Evolutionary conservation across 257 asterid genomes (phyloP), one percentile per base, ranked within the genome.

Genomic region (Nemophila menziesii): DNA sequence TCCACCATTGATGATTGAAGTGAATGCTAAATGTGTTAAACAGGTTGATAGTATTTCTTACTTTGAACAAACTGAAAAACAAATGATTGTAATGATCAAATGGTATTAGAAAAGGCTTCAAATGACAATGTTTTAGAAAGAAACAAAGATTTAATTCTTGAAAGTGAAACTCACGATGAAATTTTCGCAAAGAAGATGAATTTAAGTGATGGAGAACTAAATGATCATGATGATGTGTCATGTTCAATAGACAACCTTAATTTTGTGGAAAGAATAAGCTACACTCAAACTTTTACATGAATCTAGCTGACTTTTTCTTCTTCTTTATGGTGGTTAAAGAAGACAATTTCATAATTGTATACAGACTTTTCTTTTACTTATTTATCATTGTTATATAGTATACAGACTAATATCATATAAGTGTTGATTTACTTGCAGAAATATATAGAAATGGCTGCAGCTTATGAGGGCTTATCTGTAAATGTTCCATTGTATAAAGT

Each of bases 381-480:
- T n/a, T n/a, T n/a, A n/a, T n/a, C n/a, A n/a, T n/a, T n/a, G n/a
- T n/a, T n/a, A n/a, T n/a, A n/a, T n/a, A n/a, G n/a, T n/a, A n/a
- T n/a, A n/a, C n/a, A n/a, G n/a, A n/a, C n/a, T n/a, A n/a, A n/a
- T n/a, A n/a, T n/a, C n/a, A n/a, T n/a, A n/a, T n/a, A n/a, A n/a
- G n/a, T n/a, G n/a, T n/a, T n/a, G 55, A 50, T 60, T 40, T 61
- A 44, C 58, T 57, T 22, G 20, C 87, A 90, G 98, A 90, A 74
- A 80, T 85, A 90, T 33, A 56, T 85, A 5, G 93, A 85, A 65
- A 42, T 81, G 92, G 94, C 93, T 66, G 69, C 87, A 57, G 73
- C 96, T 27, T 61, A 76, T 73, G 98, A 85, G 13, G 98, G 98
- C 22, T 62, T 90, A 63, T 69, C 94, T 58, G 79, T 68, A 39